Conservation (phyloP, 805 yeast genomes). For the Ogataea henricii region DNA sequence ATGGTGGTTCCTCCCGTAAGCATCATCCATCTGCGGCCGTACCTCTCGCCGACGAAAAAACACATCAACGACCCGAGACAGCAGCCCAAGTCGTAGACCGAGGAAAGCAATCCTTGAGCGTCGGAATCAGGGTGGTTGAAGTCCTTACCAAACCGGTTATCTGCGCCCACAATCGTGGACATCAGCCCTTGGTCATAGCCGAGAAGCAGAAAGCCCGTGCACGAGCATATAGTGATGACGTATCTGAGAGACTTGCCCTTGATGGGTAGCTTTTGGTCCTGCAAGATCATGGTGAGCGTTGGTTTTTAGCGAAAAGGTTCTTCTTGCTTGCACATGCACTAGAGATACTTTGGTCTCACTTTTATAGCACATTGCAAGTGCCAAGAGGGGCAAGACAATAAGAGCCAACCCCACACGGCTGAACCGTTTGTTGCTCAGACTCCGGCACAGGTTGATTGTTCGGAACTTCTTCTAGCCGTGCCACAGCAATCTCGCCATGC, state of each 20-base stretch:
- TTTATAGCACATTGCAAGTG: background rate
- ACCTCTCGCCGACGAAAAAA: conserved; percentile 33
- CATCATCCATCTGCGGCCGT: conserved; percentile 44
- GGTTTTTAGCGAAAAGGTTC: too few species aligned
- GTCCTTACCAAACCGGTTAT: conserved; percentile 19
- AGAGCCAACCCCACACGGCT: background rate
- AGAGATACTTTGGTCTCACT: background rate
- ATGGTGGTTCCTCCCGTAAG: conserved; percentile 37
- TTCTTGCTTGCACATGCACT: too few species aligned
- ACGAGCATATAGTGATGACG: conserved; percentile 12
- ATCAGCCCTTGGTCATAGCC: conserved; percentile 53
- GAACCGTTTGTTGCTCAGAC: background rate
- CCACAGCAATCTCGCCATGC: background rate
- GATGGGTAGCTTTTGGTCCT: conserved; percentile 8
- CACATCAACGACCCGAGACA: conserved; percentile 39
- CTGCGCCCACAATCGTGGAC: conserved; percentile 41
- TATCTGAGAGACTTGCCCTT: conserved; percentile 9
- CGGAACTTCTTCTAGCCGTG: conserved; percentile 4
- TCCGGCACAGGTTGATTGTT: background rate
- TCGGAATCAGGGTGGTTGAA: conserved; percentile 13
- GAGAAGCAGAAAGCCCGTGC: conserved; percentile 11
- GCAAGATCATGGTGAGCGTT: conserved; percentile 7
- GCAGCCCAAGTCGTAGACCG: conserved; percentile 50
- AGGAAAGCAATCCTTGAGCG: conserved; percentile 43
- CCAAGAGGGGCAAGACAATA: background rate